Conservation (phyloP, 441 rosid genomes). For the Populus trichocarpa region DNA sequence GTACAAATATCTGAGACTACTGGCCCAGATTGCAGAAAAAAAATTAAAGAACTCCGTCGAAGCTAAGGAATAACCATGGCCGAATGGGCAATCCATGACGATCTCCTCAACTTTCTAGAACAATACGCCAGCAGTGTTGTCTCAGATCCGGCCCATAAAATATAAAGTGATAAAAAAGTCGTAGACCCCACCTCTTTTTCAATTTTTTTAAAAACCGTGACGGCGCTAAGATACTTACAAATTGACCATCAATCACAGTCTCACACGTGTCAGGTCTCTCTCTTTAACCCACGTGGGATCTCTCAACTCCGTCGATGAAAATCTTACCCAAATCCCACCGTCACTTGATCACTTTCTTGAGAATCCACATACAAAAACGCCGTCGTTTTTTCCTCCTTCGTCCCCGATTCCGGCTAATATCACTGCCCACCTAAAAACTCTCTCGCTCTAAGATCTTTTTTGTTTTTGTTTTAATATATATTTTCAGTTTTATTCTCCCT, state of each 20-base stretch:
- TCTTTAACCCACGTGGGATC: conserved; percentile 4
- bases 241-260: conserved; percentile 12
- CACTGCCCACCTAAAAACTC: neutral
- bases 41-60: neutral
- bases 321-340: conserved; percentile 5
- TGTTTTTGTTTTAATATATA: no score
- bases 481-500: neutral
- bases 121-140: neutral
- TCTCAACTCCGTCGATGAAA: conserved; percentile 8
- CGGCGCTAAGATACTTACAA: conserved; percentile 7
- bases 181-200: neutral
- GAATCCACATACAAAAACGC: neutral
- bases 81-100: neutral
- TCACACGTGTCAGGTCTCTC: conserved; percentile 14
- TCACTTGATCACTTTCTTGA: neutral
- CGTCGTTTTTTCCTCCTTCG: conserved; percentile 14
- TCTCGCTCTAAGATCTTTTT: neutral
- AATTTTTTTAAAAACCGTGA: neutral
- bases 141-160: neutral
- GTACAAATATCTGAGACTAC: no score
- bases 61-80: neutral
- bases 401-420: conserved; percentile 13
- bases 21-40: no score
- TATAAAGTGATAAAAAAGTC: neutral
- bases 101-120: neutral